Evolutionary conservation across 73 alveolate species (phyloP).

Genomic region (Tetrahymena borealis): DNA sequence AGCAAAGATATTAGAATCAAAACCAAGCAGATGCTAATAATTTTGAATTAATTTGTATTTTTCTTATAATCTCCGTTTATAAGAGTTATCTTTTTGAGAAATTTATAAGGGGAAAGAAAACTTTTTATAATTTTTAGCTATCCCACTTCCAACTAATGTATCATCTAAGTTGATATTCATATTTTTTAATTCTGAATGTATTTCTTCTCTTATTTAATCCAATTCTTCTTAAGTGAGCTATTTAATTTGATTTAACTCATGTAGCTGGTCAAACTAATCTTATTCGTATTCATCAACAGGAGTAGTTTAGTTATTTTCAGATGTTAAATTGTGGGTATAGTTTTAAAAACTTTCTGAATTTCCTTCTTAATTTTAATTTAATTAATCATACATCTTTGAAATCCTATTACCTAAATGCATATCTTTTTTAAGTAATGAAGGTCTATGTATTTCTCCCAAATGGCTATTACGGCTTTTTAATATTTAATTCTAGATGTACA

Average conservation of each 20-base stretch:
- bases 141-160: background rate
- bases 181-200: background rate
- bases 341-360: too few species aligned
- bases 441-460: background rate
- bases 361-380: background rate
- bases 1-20: background rate
- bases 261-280: background rate
- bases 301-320: too few species aligned
- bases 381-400: background rate
- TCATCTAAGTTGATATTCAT: background rate
- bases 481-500: background rate
- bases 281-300: background rate
- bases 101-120: background rate
- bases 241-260: background rate
- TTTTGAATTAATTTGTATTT: background rate
- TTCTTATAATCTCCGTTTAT: background rate
- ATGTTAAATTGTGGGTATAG: too few species aligned
- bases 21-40: background rate
- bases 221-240: background rate
- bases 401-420: background rate
- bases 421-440: background rate
- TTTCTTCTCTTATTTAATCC: background rate
- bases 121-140: background rate
- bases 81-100: background rate
- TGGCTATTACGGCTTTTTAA: background rate